phyloP scores from a whole-genome alignment of 805 yeast species.

The Candida nemodendra region DNA sequence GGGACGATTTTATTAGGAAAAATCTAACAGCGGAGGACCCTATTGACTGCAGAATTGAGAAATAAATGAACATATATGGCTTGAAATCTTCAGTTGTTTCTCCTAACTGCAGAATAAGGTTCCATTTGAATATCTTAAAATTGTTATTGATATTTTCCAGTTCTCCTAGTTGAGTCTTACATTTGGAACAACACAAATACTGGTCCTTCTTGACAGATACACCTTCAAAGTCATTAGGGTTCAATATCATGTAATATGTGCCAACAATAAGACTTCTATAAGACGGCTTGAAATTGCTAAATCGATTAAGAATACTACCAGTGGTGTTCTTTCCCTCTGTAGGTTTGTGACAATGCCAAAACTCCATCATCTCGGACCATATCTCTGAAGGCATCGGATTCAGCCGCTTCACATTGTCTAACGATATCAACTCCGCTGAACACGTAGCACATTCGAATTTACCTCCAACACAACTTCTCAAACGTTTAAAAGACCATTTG shows the following conservation, averaged over 20 bases:
- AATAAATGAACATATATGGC: constrained; percentile 38
- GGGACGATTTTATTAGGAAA: constrained; percentile 26
- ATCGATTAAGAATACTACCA: constrained; percentile 28
- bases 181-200: constrained; percentile 35
- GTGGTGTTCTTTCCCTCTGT: constrained; percentile 19
- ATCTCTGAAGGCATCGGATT: constrained; percentile 83
- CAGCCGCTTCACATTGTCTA: constrained; percentile 36
- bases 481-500: constrained; percentile 26
- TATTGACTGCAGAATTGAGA: constrained; percentile 41
- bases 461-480: constrained; percentile 4
- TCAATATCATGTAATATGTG: constrained; percentile 49
- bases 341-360: constrained; percentile 96
- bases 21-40: constrained; percentile 41
- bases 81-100: constrained; percentile 32
- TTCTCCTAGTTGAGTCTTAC: constrained; percentile 42
- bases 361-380: constrained; percentile 95
- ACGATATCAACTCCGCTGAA: constrained; percentile 17
- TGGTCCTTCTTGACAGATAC: constrained; percentile 10
- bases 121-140: constrained; percentile 57
- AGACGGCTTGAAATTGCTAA: constrained; percentile 45
- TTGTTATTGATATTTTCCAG: constrained; percentile 32
- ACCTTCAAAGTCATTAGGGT: constrained; percentile 22
- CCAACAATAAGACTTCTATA: constrained; percentile 50
- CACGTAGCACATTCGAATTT: constrained; percentile 22
- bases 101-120: constrained; percentile 31